A percentile compares a stretch with the other conserved stretches of the same genome.
Evolutionary conservation across 2,329 filamentous ascomycete genomes (phyloP).

Genomic region (Fusarium sp.): DNA sequence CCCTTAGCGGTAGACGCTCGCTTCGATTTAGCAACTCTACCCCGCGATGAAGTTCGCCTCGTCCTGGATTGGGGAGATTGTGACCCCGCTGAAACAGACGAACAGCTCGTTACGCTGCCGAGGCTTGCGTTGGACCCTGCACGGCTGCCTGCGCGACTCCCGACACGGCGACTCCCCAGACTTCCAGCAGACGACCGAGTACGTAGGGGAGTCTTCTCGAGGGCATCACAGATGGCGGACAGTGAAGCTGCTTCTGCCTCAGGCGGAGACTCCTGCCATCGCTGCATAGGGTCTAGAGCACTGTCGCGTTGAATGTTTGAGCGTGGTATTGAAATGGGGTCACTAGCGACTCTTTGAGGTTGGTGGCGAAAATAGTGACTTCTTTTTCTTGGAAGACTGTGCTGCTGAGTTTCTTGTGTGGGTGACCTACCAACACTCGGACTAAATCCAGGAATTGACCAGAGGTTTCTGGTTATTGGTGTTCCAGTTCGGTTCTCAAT

Average conservation of each 20-base stretch:
- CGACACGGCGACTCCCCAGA: conserved; percentile 12
- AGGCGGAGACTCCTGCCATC: conserved; percentile 45
- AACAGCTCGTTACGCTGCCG: conserved; percentile 39
- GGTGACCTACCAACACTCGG: not conserved
- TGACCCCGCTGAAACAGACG: conserved; percentile 23
- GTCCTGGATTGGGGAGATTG: conserved; percentile 5
- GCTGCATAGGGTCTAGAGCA: conserved; percentile 37
- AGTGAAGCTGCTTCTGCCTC: conserved; percentile 43
- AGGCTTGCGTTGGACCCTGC: conserved; percentile 34
- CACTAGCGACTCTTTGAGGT: not conserved
- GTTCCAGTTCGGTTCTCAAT: not conserved
- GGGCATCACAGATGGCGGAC: conserved; percentile 37
- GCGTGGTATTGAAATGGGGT: conserved; percentile 25
- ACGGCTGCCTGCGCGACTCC: conserved; percentile 30
- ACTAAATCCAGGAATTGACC: not conserved
- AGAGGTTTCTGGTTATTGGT: not conserved
- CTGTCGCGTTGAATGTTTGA: not conserved
- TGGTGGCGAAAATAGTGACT: conserved; percentile 28
- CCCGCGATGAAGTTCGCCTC: conserved; percentile 4
- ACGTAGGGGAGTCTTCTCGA: conserved; percentile 19
- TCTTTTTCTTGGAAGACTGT: conserved; percentile 21
- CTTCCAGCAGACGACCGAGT: conserved; percentile 30
- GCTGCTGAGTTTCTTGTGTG: not conserved
- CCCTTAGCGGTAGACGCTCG: not conserved
- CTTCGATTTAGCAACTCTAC: conserved; percentile 29